phyloP scores from a whole-genome alignment of 116 monocot genomes.

The Posidonia oceanica region DNA sequence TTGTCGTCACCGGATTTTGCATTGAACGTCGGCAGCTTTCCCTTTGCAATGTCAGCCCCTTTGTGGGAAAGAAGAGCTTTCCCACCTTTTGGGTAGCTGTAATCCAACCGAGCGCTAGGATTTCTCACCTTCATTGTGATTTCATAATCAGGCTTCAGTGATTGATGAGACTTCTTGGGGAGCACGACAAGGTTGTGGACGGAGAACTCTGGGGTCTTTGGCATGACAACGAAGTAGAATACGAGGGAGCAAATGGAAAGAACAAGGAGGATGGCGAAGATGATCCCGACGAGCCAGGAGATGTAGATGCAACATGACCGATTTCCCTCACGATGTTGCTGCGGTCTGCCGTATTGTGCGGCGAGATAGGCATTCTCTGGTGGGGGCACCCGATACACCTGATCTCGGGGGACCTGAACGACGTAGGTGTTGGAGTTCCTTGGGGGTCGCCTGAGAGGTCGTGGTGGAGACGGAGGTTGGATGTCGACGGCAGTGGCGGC shows the following conservation, averaged over 20 bases:
- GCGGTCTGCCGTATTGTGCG: slow-evolving; percentile 18
- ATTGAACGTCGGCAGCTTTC: slow-evolving; percentile 15
- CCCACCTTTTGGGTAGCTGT: slow-evolving; percentile 10
- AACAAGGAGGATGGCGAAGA: slow-evolving; percentile 9
- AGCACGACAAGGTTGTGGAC: slow-evolving; percentile 11
- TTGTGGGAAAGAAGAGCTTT: slow-evolving; percentile 15
- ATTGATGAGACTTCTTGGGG: background rate
- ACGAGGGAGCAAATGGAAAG: background rate
- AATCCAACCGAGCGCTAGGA: slow-evolving; percentile 21
- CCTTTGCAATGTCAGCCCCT: slow-evolving; percentile 14
- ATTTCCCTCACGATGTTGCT: background rate
- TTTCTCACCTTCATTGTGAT: slow-evolving; percentile 17
- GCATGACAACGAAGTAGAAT: slow-evolving; percentile 15
- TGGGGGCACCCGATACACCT: slow-evolving; percentile 48
- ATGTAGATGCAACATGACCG: background rate
- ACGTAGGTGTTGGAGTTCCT: slow-evolving; percentile 17
- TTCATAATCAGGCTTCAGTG: slow-evolving; percentile 10
- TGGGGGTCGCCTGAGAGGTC: background rate
- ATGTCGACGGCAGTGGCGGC: background rate
- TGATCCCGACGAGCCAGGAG: slow-evolving; percentile 3
- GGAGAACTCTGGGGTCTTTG: slow-evolving; percentile 21
- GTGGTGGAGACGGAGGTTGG: background rate
- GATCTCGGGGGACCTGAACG: slow-evolving; percentile 52
- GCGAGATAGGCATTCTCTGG: slow-evolving; percentile 41
- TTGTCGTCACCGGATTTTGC: slow-evolving; percentile 4